Percentiles rank a stretch among this genome's conserved stretches.
Conservation (phyloP, 2,329 filamentous ascomycete species). For the Colletotrichum caudatum region DNA sequence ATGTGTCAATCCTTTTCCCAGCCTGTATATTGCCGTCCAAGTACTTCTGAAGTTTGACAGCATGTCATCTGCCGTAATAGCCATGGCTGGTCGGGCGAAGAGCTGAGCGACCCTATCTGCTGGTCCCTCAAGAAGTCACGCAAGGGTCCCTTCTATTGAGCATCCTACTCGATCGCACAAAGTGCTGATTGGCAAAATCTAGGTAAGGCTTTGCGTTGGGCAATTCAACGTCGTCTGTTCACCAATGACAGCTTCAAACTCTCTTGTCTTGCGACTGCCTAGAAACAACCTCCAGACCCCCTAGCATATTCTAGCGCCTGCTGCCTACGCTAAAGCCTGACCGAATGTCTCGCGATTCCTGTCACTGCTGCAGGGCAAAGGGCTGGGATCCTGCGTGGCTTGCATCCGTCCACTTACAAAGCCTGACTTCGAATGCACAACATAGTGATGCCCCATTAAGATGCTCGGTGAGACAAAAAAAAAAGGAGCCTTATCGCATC, state of each 20-base stretch:
- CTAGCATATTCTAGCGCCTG: background rate
- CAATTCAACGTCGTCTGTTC: background rate
- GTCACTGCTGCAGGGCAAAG: background rate
- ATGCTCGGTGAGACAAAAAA: background rate
- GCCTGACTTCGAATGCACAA: background rate
- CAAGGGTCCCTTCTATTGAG: background rate
- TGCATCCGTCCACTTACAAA: conserved; percentile 3
- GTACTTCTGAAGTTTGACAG: background rate
- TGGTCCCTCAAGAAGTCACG: background rate
- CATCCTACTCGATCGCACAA: background rate
- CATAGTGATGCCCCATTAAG: conserved; percentile 9
- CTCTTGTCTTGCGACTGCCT: background rate
- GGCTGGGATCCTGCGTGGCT: background rate
- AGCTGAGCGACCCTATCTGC: background rate
- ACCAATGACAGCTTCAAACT: background rate
- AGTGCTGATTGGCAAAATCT: background rate
- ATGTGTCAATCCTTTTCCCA: background rate
- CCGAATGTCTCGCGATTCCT: background rate
- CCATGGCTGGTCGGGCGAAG: background rate
- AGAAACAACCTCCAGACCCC: background rate
- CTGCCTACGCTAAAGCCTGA: conserved; percentile 8
- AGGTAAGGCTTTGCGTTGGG: background rate
- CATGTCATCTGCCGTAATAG: background rate
- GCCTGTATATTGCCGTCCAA: background rate
- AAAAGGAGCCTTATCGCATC: background rate